These are phyloP conservation scores for Dothideomycetes sp. DNA, from an alignment of 2,329 filamentous ascomycete species.

Conservation along the genomic window DNA sequence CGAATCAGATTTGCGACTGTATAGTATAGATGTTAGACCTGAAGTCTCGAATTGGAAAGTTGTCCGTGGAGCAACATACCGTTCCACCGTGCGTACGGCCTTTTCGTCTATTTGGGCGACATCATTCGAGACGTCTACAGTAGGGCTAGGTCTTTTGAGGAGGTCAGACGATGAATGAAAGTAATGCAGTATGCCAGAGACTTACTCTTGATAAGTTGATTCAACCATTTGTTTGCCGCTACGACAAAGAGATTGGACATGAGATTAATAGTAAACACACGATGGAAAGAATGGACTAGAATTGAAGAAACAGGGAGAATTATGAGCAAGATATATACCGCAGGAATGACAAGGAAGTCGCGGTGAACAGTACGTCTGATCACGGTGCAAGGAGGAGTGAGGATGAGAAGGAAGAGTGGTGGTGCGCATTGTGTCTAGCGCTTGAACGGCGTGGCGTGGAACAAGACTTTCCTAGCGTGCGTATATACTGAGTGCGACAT, in stretches of 20 bases:
- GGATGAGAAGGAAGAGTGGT: neutral
- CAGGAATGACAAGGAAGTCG: neutral
- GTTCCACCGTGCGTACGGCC: neutral
- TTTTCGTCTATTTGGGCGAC: neutral
- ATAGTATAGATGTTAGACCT: neutral
- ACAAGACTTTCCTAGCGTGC: neutral
- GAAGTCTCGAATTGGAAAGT: neutral
- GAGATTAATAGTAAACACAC: neutral
- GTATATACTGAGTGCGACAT: too few relatives aligned
- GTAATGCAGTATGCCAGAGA: slow-evolving; percentile 1
- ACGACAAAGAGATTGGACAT: neutral
- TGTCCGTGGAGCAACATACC: neutral
- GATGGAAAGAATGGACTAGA: neutral
- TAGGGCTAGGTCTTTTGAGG: slow-evolving; percentile 1
- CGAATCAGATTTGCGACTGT: slow-evolving; percentile 6
- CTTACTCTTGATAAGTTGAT: slow-evolving; percentile 1
- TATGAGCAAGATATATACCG: too few relatives aligned
- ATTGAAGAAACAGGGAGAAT: too few relatives aligned
- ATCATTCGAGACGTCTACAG: neutral
- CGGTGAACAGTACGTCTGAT: too few relatives aligned
- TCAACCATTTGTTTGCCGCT: slow-evolving; percentile 5
- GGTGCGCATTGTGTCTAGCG: neutral
- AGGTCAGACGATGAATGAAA: neutral
- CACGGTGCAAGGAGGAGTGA: too few relatives aligned
- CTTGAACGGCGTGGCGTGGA: slow-evolving; percentile 7